Evolutionary conservation across 768 basidiomycete genomes (phyloP), one percentile per base, ranked within the genome.

Genomic region (Pulveroboletus ravenelii): DNA sequence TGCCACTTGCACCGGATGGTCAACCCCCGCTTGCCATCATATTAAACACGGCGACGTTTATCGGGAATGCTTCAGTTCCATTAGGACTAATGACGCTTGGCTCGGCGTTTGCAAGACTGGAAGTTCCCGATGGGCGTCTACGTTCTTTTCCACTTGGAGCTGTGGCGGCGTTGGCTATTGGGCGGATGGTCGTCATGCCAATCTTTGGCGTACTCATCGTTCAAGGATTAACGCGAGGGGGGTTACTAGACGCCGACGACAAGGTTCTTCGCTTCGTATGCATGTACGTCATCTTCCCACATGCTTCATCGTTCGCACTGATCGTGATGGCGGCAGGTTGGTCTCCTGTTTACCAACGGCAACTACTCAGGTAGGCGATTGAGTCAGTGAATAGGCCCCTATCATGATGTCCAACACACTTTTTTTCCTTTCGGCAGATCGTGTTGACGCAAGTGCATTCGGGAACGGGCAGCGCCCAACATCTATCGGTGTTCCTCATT

Each of bases 401-500:
- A 29, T 52, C 48, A 31, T 4, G 27, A 38, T 17, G 4, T 34
- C 25, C 35, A 3, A 54, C 23, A 14, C 38, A 20, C n/a, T 45
- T 15, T 30, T 10, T 45, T 37, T 3, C 25, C 27, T 34, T 20
- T 45, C 32, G 55, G 25, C 25, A 85, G 77, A 82, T 85, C 0
- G 77, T 76, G 49, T 65, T 86, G 34, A 85, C 82, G 1, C 83
- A 87, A 57, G 77, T 82, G 9, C 79, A 83, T 58, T 84, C 81
- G 41, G 82, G 79, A 2, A 83, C 81, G 1, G 85, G 86, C 25
- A 74, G 69, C 27, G 80, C 82, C 6, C 81, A 83, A 42, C 77
- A 84, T 56, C 65, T 86, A 5, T 72, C 81, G 1, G 72, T 78
- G 6, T 85, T 85, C 59, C 69, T 87, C 41, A 79, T 86, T 32